Evolutionary conservation across 805 yeast genomes (phyloP).

Genomic region (Yamadazyma sp.): DNA sequence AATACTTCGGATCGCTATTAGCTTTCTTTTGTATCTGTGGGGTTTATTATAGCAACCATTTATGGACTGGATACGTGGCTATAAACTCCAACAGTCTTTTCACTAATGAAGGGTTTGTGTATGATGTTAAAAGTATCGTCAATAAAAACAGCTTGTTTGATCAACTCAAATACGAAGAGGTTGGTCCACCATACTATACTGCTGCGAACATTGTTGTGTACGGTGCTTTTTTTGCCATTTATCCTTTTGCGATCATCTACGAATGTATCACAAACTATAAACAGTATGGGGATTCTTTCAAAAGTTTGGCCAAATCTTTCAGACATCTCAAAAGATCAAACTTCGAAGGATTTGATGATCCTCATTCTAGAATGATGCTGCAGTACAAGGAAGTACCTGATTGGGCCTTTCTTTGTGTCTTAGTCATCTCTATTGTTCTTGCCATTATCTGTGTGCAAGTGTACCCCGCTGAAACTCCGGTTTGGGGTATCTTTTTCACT

Average conservation of each 20-base stretch:
- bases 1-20: slow-evolving; percentile 24
- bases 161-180: slow-evolving; percentile 17
- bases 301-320: slow-evolving; percentile 21
- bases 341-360: slow-evolving; percentile 40
- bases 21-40: slow-evolving; percentile 26
- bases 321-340: slow-evolving; percentile 13
- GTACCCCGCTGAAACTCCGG: slow-evolving; percentile 56
- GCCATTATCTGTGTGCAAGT: slow-evolving; percentile 44
- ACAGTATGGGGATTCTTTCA: slow-evolving; percentile 34
- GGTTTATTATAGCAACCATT: slow-evolving; percentile 28
- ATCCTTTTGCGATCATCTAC: slow-evolving; percentile 54
- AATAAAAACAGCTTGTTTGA: slow-evolving; percentile 34
- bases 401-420: slow-evolving; percentile 57
- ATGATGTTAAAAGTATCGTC: slow-evolving; percentile 30
- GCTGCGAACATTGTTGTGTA: slow-evolving; percentile 27
- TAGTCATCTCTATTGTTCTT: slow-evolving; percentile 45
- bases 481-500: slow-evolving; percentile 61
- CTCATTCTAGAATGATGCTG: slow-evolving; percentile 57
- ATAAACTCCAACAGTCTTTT: slow-evolving; percentile 22
- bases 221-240: slow-evolving; percentile 43
- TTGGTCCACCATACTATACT: slow-evolving; percentile 26
- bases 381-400: slow-evolving; percentile 69
- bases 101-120: slow-evolving; percentile 24
- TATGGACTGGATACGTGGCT: slow-evolving; percentile 32
- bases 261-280: slow-evolving; percentile 39